Conservation (phyloP, 1,284 basidiomycete species). For the Ceratobasidium sp. region DNA sequence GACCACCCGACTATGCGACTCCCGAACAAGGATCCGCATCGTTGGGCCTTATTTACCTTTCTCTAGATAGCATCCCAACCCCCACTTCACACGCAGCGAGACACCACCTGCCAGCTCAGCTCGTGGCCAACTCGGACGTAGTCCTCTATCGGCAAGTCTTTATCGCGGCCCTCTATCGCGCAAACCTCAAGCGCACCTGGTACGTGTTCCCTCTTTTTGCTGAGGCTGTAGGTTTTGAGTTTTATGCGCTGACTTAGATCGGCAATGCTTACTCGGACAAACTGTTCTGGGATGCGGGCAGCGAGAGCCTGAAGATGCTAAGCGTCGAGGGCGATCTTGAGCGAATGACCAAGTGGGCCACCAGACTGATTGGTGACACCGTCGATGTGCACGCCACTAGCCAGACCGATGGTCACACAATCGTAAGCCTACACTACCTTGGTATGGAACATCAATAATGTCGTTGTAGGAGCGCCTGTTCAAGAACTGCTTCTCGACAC, state of each 20-base stretch:
- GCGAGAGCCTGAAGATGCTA: background rate
- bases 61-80: background rate
- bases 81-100: background rate
- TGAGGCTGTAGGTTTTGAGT: background rate
- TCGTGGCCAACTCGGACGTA: background rate
- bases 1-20: background rate
- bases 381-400: background rate
- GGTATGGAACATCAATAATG: background rate
- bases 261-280: background rate
- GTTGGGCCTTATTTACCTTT: background rate
- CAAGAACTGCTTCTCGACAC: background rate
- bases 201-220: background rate
- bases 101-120: background rate
- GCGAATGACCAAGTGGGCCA: background rate
- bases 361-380: background rate
- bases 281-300: background rate
- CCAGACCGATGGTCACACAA: background rate
- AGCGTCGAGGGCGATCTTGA: background rate
- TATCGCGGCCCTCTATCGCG: background rate
- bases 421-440: background rate
- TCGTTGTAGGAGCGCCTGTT: background rate
- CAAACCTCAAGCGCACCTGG: background rate
- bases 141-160: background rate
- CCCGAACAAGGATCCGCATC: constrained; percentile 1
- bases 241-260: background rate